Percentiles rank a stretch among this genome's conserved stretches.
These are phyloP conservation scores for Taiozyma sp. DNA, from an alignment of 1,139 yeast genomes.

Conservation along the genomic window DNA sequence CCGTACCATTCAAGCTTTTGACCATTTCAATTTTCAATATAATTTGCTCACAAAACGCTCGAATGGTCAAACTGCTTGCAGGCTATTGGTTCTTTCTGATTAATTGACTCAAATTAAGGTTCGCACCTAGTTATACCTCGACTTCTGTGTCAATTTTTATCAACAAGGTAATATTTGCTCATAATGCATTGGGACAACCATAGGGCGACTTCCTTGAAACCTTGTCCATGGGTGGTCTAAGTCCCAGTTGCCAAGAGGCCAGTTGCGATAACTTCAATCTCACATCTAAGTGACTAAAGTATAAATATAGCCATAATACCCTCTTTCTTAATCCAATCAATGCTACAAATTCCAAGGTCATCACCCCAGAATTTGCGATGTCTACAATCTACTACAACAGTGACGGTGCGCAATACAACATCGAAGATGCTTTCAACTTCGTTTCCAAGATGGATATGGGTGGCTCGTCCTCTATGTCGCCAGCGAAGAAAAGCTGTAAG, in stretches of 20 bases:
- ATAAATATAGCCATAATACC: neutral
- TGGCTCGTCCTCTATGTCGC: constrained; percentile 4
- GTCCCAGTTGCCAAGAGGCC: no score
- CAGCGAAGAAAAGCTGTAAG: constrained; percentile 17
- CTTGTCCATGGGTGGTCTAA: no score
- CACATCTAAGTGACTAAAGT: neutral
- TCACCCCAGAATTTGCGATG: neutral
- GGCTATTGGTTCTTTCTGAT: neutral
- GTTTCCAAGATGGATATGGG: constrained; percentile 25
- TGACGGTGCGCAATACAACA: constrained; percentile 14
- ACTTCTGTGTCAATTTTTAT: neutral
- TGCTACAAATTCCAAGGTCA: neutral
- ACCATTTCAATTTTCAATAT: no score
- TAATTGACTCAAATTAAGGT: neutral
- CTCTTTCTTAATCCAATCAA: neutral
- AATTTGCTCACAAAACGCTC: neutral
- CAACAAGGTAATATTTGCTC: neutral
- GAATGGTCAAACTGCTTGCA: no score
- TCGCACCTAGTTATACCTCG: neutral
- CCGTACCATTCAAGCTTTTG: no score
- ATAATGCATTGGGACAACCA: neutral
- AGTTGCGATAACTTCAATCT: no score
- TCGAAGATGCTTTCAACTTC: constrained; percentile 10
- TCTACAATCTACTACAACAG: constrained; percentile 5
- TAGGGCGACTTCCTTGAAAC: neutral